phyloP scores from a whole-genome alignment of 768 basidiomycete genomes.

The Boletus pseudo-olivaceus region DNA sequence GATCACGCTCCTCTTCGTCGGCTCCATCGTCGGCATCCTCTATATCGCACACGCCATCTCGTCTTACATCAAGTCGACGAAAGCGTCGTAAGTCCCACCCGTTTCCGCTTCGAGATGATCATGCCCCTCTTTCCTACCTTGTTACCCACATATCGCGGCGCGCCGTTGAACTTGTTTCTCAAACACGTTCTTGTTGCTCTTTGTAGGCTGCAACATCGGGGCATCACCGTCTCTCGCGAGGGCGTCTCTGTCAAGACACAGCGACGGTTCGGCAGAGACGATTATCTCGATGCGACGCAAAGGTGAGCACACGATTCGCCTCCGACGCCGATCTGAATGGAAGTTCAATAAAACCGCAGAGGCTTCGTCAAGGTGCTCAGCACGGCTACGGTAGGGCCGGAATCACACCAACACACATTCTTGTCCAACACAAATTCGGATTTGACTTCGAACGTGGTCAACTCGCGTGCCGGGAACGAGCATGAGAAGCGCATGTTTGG shows the following conservation, averaged over 20 bases:
- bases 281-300: conserved; percentile 72
- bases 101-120: neutral
- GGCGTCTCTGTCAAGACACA: conserved; percentile 67
- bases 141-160: too few relatives aligned
- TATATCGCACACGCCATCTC: conserved; percentile 38
- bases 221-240: conserved; percentile 52
- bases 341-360: conserved; percentile 16
- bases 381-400: conserved; percentile 39
- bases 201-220: conserved; percentile 44
- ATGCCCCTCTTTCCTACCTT: too few relatives aligned
- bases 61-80: conserved; percentile 44
- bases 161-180: too few relatives aligned
- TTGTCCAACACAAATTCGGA: too few relatives aligned
- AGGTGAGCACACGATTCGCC: conserved; percentile 37
- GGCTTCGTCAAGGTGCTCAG: conserved; percentile 51
- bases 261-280: conserved; percentile 54
- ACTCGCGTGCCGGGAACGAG: neutral
- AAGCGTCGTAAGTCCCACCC: conserved; percentile 46
- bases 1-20: conserved; percentile 46
- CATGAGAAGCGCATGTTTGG: conserved; percentile 3
- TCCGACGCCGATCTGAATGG: too few relatives aligned
- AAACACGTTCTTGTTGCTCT: neutral
- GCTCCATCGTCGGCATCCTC: conserved; percentile 42
- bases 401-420: conserved; percentile 8
- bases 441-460: neutral